Base-by-base conservation (phyloP, 2,329 filamentous ascomycete genomes). In the Myriangium duriaei region DNA sequence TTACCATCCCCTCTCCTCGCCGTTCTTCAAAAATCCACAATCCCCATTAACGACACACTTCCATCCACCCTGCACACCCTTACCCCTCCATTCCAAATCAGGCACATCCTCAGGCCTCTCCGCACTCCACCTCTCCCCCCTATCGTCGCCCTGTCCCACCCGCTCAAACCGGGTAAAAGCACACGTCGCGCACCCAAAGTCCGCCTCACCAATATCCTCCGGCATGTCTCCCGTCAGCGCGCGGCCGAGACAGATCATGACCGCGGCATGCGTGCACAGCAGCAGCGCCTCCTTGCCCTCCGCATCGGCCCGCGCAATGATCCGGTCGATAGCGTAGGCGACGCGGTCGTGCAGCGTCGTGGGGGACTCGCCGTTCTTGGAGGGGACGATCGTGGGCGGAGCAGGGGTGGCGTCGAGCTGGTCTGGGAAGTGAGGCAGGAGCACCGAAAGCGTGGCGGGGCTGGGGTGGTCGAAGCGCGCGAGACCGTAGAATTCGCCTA, bases 1-100 rank as follows among this genome's bases (percentile, higher is more conserved):
- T 61, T 59, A 91, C 86, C 88, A 96, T 54, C 86, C 86, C 63
- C 87, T 71, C 60, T 96, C 88, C 50, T 81, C 79, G 5, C 88
- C 88, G 39, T 72, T 71, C 38, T 68, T 74, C 47, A 96, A 64
- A 59, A 88, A 93, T 42, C 72, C 78, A 52, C 86, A 94, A 56
- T 94, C 84, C 11, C 85, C 85, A 61, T 94, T 88, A 37, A 73
- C 55, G 42, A 75, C 71, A 53, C 85, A 87, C 29, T 74, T 69
- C 88, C 88, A 98, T 17, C 79, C 80, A 26, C 84, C 85, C 16
- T 69, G 66, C 28, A 87, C 71, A 13, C 79, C 80, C 14, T 61
- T 67, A 0, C 71, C 72, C 46, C 61, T 68, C 79, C 78, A 83
- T 4, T 60, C 52, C 12, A 68, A 45, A 41, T 52, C 51, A 1